These are phyloP conservation scores for Camellia lanceoleosa DNA, from an alignment of 148 eudicot genomes.

Conservation along the genomic window DNA sequence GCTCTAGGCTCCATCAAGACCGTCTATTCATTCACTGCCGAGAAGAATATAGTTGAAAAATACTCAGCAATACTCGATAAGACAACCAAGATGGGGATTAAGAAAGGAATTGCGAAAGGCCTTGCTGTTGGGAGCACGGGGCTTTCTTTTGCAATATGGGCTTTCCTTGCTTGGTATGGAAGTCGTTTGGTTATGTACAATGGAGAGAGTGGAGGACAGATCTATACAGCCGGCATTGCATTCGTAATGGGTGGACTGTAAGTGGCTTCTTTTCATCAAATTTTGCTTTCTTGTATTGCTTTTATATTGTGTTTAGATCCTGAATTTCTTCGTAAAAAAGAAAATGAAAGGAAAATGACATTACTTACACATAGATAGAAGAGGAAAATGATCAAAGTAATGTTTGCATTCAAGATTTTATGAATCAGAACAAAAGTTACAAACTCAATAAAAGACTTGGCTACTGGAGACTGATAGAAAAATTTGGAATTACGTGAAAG, in stretches of 20 bases:
- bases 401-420: too few species aligned
- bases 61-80: constrained; percentile 55
- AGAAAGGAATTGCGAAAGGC: constrained; percentile 85
- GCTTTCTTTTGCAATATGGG: constrained; percentile 85
- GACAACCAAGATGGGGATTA: constrained; percentile 64
- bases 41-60: constrained; percentile 55
- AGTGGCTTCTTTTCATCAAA: constrained; percentile 19
- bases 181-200: constrained; percentile 77
- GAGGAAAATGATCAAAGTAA: too few species aligned
- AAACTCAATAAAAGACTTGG: too few species aligned
- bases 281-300: not conserved
- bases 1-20: constrained; percentile 88
- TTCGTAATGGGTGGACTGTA: constrained; percentile 91
- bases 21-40: constrained; percentile 84
- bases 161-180: constrained; percentile 94
- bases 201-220: constrained; percentile 81
- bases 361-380: too few species aligned
- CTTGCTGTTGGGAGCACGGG: constrained; percentile 93
- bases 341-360: not conserved
- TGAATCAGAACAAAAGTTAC: too few species aligned
- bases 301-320: too few species aligned
- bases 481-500: too few species aligned
- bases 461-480: too few species aligned
- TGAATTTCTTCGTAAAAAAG: not conserved
- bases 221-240: constrained; percentile 79